Evolutionary conservation across 2,329 filamentous ascomycete genomes (phyloP), one percentile per base, ranked within the genome.

Genomic region (Colletotrichum sp.): DNA sequence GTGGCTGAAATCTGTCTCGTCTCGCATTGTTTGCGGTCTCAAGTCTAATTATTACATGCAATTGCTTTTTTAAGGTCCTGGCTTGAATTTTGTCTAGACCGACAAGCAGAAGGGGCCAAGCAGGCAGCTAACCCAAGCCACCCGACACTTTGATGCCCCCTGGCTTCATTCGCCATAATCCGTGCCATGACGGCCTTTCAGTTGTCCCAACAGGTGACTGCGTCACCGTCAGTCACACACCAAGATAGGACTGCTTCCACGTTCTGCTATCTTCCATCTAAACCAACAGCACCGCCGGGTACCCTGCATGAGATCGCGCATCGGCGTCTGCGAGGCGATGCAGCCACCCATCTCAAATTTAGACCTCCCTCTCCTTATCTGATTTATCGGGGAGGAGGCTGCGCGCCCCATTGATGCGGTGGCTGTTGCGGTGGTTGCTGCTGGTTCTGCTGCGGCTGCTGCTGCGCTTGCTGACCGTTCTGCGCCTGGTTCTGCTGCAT

Each of bases 401-500:
- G 73, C n/a, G 74, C 74, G 34, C 74, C 74, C 70, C 64, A 76
- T 69, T 69, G 73, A 34, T 75, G 70, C 34, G 74, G 70, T 52
- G 73, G 55, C 36, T 67, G 76, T 16, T 81, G 84, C 21, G 82
- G 82, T 49, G 81, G 83, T 57, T 81, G 82, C 8, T 76, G 78
- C 16, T 79, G 66, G 66, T 60, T 60, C 13, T 60, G 63, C 39
- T 73, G 69, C 5, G 44, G 55, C 28, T 69, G 71, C 15, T 72
- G 77, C 36, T 77, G 79, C 28, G 81, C 80, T 76, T 84, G 77
- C 49, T 72, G 81, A 1, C 81, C 80, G 26, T 75, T 32, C 18
- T 74, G 76, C 39, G 18, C 69, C 62, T 81, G 80, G 62, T 84
- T 82, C 64, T 81, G 80, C 77, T 86, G 85, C 81, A 87, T 86